phyloP scores from a whole-genome alignment of 495 filamentous ascomycete genomes.

The Elaphomyces granulatus region DNA sequence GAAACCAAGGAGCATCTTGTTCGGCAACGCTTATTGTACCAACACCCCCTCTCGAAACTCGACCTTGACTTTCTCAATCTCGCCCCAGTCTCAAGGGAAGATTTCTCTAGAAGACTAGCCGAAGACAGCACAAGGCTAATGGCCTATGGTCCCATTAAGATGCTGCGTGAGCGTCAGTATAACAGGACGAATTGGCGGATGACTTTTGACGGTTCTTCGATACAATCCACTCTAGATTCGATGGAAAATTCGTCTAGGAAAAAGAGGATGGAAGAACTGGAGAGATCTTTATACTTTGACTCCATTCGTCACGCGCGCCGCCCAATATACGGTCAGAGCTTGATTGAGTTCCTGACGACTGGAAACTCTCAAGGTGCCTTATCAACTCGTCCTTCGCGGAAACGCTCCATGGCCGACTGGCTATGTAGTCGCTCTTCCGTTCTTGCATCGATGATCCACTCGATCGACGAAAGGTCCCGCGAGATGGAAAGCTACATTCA shows the following conservation, averaged over 20 bases:
- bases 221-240: conserved; percentile 54
- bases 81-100: conserved; percentile 56
- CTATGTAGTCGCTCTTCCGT: conserved; percentile 52
- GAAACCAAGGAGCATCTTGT: conserved; percentile 62
- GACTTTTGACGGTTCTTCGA: conserved; percentile 44
- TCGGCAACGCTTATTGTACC: conserved; percentile 47
- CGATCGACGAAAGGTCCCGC: conserved; percentile 54
- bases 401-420: conserved; percentile 48
- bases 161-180: conserved; percentile 48
- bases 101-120: conserved; percentile 43
- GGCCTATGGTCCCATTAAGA: conserved; percentile 45
- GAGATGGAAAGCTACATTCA: conserved; percentile 60
- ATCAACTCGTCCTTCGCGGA: conserved; percentile 25
- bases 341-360: conserved; percentile 57
- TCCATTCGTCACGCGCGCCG: conserved; percentile 63
- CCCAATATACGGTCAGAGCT: conserved; percentile 64
- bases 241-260: conserved; percentile 58
- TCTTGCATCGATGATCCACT: conserved; percentile 59
- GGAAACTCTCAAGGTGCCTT: conserved; percentile 34
- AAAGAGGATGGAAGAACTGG: conserved; percentile 62
- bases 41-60: conserved; percentile 49
- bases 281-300: conserved; percentile 68
- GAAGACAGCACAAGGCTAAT: conserved; percentile 49
- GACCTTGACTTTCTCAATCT: conserved; percentile 72
- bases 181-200: conserved; percentile 44